Evolutionary conservation across 140 eudicot genomes (phyloP).

Genomic region (Oenanthe javanica): DNA sequence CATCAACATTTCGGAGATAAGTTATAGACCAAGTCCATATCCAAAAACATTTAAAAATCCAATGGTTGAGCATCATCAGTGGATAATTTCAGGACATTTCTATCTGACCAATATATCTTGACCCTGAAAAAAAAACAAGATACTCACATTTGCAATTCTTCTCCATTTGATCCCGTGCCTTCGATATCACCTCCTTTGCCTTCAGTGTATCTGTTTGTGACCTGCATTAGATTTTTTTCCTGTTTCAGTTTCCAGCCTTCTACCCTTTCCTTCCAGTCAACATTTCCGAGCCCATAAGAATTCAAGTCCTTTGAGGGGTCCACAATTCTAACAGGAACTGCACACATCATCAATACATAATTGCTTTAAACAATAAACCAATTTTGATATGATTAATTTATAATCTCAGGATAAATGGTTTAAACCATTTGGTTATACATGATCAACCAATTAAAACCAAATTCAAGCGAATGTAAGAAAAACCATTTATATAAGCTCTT

Average conservation of each 20-base stretch:
- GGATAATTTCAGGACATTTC: not conserved
- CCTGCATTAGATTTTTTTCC: slow-evolving; percentile 39
- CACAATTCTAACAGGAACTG: slow-evolving; percentile 77
- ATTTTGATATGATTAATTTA: not conserved
- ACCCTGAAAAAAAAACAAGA: not conserved
- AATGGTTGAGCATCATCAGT: not conserved
- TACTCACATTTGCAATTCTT: slow-evolving; percentile 84
- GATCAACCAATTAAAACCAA: not conserved
- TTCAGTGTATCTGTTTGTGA: slow-evolving; percentile 37
- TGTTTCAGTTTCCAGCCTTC: slow-evolving; percentile 68
- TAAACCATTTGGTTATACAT: not conserved
- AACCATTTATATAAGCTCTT: not conserved
- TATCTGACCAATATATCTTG: not conserved
- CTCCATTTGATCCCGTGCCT: slow-evolving; percentile 94
- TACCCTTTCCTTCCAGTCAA: slow-evolving; percentile 96
- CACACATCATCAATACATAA: slow-evolving; percentile 10
- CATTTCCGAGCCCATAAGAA: slow-evolving; percentile 87
- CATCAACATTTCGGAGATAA: not conserved
- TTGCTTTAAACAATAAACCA: not conserved
- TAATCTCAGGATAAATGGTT: not conserved
- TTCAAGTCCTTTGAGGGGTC: slow-evolving; percentile 96
- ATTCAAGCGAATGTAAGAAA: not conserved
- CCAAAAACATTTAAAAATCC: not conserved
- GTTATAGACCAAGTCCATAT: not conserved
- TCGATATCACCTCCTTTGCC: slow-evolving; percentile 91